phyloP scores from a whole-genome alignment of 805 yeast species.

The Wickerhamomyces alni region DNA sequence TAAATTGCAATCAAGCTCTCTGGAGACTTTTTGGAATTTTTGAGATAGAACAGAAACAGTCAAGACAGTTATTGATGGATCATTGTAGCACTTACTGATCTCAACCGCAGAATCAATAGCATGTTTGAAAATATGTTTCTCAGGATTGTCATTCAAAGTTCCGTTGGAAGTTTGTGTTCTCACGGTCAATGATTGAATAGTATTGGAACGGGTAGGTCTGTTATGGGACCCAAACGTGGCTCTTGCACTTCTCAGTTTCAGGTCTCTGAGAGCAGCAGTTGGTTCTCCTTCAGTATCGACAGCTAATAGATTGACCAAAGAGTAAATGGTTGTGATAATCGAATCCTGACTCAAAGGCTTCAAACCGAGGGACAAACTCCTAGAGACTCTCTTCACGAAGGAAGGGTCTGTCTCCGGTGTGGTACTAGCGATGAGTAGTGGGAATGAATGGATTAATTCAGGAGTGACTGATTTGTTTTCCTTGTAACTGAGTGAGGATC shows the following conservation, averaged over 20 bases:
- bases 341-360: constrained; percentile 72
- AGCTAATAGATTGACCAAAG: constrained; percentile 68
- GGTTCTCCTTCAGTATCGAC: constrained; percentile 40
- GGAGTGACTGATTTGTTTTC: constrained; percentile 27
- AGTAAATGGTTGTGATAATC: constrained; percentile 77
- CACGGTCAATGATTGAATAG: constrained; percentile 11
- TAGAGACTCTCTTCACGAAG: constrained; percentile 48
- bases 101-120: constrained; percentile 63
- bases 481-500: constrained; percentile 42
- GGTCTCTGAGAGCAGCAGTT: constrained; percentile 28
- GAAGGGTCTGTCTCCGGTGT: constrained; percentile 46
- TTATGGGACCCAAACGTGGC: constrained; percentile 11
- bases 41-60: constrained; percentile 80
- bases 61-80: constrained; percentile 66
- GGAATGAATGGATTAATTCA: constrained; percentile 34
- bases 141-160: constrained; percentile 2
- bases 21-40: constrained; percentile 47
- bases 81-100: constrained; percentile 60
- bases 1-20: constrained; percentile 48
- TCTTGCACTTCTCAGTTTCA: constrained; percentile 27
- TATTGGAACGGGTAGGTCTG: constrained; percentile 18
- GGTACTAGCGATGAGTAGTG: constrained; percentile 37
- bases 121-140: constrained; percentile 44
- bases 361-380: constrained; percentile 59
- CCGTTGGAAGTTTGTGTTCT: constrained; percentile 2